Evolutionary conservation across 768 basidiomycete species (phyloP), one percentile per base, ranked within the genome.

Genomic region (Epithele typhae): DNA sequence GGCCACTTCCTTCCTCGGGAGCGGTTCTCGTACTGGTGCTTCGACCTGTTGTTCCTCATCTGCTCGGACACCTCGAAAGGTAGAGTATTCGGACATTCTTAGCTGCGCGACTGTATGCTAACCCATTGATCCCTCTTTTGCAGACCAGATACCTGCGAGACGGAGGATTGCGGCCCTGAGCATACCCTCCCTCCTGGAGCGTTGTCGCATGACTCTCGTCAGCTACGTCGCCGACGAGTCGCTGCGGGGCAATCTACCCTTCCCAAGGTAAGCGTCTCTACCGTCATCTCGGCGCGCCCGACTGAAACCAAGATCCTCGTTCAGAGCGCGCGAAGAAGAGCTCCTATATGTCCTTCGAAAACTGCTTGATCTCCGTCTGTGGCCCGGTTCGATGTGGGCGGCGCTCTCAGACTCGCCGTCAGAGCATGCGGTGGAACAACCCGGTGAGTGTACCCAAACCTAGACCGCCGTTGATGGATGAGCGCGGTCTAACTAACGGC

Each of bases 21-120:
- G 62, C 75, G 90, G 7, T 94, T 94, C 61, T 84, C 88, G 6
- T 93, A 90, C 67, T 94, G 92, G 92, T 92, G 88, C 59, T 84
- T 94, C 46, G 92, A 95, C 57, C 67, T 93, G 10, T 62, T 95
- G 25, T 93, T 94, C 64, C 60, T 87, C 53, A 72, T 93, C 24
- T 93, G 88, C 56, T 86, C 87, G 0, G 68, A 82, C 55, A 69
- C 71, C 1, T 79, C 77, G 1, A 73, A 71, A 65, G 85, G 87
- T 84, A 48, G 23, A n/a, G n/a, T n/a, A n/a, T n/a, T n/a, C 69
- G 48, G 5, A 37, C 25, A 14, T 27, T 23, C 22, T 33, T 19
- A 5, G n/a, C 19, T 30, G n/a, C 34, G 36, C 39, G 14, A 8
- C 21, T 27, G n/a, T 7, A 22, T 21, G n/a, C 15, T 7, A 25